Conservation (phyloP, 2,329 filamentous ascomycete genomes). For the Fusarium penzigii region DNA sequence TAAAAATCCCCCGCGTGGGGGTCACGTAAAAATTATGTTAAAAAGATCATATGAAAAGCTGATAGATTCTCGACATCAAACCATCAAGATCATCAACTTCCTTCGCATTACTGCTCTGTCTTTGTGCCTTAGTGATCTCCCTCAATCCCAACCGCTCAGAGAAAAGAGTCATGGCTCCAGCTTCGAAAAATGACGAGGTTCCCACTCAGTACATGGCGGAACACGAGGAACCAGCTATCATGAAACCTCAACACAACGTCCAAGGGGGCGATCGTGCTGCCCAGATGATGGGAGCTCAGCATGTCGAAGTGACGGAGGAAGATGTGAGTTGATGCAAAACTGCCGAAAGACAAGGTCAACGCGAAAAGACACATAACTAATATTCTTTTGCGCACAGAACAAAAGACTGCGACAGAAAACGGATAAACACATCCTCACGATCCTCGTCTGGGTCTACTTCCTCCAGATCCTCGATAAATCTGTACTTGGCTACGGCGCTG, state of each 20-base stretch:
- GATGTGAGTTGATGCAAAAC: conserved; percentile 7
- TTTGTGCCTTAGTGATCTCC: not conserved
- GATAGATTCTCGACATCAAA: not conserved
- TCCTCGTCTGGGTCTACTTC: conserved; percentile 61
- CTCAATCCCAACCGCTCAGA: not conserved
- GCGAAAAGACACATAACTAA: accelerated
- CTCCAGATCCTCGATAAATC: conserved; percentile 61
- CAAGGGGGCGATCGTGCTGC: conserved; percentile 10
- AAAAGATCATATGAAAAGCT: not conserved
- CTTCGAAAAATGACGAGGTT: conserved; percentile 5
- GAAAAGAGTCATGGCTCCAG: conserved; percentile 2
- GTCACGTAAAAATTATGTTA: not conserved
- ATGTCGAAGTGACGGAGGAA: conserved; percentile 19
- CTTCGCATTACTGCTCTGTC: not conserved
- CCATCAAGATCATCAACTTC: not conserved
- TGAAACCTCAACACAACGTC: not conserved
- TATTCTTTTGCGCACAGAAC: conserved; percentile 3
- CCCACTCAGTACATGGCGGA: conserved; percentile 8
- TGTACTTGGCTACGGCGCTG: conserved; percentile 58
- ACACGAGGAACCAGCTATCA: conserved; percentile 6
- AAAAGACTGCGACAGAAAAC: conserved; percentile 60
- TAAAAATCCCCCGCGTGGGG: not conserved
- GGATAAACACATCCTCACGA: conserved; percentile 57
- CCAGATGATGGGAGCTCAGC: conserved; percentile 16
- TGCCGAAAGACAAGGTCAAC: not conserved